phyloP scores from a whole-genome alignment of 164 flowering plant genomes.

The Kingdonia uniflora region DNA sequence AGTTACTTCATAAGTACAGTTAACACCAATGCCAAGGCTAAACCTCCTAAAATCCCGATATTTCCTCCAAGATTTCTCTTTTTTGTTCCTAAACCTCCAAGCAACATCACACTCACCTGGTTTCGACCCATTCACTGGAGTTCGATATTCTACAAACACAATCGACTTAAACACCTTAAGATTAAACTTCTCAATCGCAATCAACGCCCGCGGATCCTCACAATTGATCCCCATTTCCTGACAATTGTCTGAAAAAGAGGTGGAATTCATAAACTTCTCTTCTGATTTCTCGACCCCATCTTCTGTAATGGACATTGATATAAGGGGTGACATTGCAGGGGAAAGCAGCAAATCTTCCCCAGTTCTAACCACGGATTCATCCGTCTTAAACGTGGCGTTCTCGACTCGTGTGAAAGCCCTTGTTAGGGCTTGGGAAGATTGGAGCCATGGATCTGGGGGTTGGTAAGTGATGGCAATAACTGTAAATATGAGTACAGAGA shows the following conservation, averaged over 20 bases:
- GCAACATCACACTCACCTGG: constrained; percentile 78
- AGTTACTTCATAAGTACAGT: constrained; percentile 47
- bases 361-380: constrained; percentile 57
- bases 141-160: constrained; percentile 65
- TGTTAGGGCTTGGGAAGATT: constrained; percentile 71
- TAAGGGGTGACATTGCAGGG: constrained; percentile 20
- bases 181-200: constrained; percentile 69
- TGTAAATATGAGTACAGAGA: constrained; percentile 66
- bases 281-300: constrained; percentile 37
- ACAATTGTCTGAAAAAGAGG: constrained; percentile 1
- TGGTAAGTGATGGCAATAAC: constrained; percentile 90
- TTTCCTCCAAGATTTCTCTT: constrained; percentile 93
- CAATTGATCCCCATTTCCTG: constrained; percentile 39
- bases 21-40: constrained; percentile 42
- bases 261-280: constrained; percentile 21
- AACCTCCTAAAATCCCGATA: constrained; percentile 90
- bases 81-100: constrained; percentile 89
- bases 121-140: constrained; percentile 64
- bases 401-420: constrained; percentile 47
- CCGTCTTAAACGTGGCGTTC: constrained; percentile 72
- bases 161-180: constrained; percentile 55
- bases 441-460: constrained; percentile 97
- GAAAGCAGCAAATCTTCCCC: constrained; percentile 61
- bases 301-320: constrained; percentile 25
- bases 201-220: constrained; percentile 63